These are phyloP conservation scores for Hibiscus tridactylites DNA, from an alignment of 345 rosid species.

Conservation along the genomic window DNA sequence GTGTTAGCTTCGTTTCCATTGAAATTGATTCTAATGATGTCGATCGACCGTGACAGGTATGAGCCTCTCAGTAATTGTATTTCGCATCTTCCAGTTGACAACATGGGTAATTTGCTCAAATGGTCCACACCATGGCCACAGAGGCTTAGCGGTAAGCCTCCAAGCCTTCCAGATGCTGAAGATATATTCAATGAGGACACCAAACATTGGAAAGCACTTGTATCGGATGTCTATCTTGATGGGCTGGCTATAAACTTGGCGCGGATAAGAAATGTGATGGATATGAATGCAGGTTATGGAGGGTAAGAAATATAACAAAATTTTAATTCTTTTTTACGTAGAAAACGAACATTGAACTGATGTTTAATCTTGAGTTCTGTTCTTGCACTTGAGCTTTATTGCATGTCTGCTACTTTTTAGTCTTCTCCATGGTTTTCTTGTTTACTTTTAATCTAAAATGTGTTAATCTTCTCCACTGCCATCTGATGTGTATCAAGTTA, in stretches of 20 bases:
- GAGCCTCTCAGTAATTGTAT: conserved; percentile 55
- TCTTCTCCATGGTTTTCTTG: neutral
- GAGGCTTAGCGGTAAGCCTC: conserved; percentile 58
- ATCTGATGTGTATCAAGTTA: neutral
- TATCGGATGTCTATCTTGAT: conserved; percentile 54
- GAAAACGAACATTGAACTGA: neutral
- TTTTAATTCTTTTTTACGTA: neutral
- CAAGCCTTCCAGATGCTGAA: conserved; percentile 33
- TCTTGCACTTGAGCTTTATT: neutral
- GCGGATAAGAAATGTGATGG: conserved; percentile 66
- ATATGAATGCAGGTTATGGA: conserved; percentile 93
- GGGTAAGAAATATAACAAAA: conserved; percentile 40
- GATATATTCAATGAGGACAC: conserved; percentile 45
- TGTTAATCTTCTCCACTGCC: neutral
- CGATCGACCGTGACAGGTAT: conserved; percentile 39
- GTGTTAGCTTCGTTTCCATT: neutral
- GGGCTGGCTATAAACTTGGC: conserved; percentile 64
- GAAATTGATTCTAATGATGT: neutral
- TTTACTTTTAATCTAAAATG: neutral
- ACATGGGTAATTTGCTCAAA: conserved; percentile 18
- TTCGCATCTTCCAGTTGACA: conserved; percentile 57
- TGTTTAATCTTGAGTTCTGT: neutral
- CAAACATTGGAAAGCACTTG: conserved; percentile 61
- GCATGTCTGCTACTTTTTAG: neutral
- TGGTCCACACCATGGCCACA: conserved; percentile 80